Conservation (phyloP, 2,329 filamentous ascomycete species). For the Pezicula rhizophila region DNA sequence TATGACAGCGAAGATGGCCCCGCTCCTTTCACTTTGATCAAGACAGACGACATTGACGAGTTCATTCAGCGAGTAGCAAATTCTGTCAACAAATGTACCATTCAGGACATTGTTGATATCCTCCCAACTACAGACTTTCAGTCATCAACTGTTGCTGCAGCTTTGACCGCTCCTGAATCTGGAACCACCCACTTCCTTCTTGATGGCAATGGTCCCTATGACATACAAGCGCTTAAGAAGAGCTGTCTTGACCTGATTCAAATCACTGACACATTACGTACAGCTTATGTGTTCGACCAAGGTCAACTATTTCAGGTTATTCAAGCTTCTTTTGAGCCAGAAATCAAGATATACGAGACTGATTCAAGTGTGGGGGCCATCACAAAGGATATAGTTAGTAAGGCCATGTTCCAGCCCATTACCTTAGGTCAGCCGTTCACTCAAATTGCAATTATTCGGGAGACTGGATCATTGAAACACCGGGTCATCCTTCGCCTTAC, state of each 20-base stretch:
- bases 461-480: not conserved
- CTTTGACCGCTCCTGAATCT: not conserved
- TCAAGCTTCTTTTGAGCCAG: conserved; percentile 1
- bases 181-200: not conserved
- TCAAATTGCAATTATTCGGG: conserved; percentile 2
- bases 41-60: not conserved
- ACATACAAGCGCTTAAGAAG: not conserved
- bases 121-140: conserved; percentile 1
- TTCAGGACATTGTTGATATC: conserved; percentile 1
- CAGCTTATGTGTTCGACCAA: not conserved
- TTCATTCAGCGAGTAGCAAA: not conserved
- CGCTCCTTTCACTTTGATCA: conserved; percentile 1
- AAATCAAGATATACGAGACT: conserved; percentile 1
- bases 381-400: not conserved
- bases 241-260: not conserved
- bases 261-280: conserved; percentile 1
- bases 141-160: not conserved
- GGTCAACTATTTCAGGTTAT: conserved; percentile 1
- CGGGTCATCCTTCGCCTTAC: conserved; percentile 1
- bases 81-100: not conserved
- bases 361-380: not conserved
- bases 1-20: not conserved
- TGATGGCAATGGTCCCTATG: not conserved
- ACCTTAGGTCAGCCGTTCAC: conserved; percentile 1
- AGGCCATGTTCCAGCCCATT: not conserved